Conservation (phyloP, 2,329 filamentous ascomycete species). For the Cytospora piceicola region DNA sequence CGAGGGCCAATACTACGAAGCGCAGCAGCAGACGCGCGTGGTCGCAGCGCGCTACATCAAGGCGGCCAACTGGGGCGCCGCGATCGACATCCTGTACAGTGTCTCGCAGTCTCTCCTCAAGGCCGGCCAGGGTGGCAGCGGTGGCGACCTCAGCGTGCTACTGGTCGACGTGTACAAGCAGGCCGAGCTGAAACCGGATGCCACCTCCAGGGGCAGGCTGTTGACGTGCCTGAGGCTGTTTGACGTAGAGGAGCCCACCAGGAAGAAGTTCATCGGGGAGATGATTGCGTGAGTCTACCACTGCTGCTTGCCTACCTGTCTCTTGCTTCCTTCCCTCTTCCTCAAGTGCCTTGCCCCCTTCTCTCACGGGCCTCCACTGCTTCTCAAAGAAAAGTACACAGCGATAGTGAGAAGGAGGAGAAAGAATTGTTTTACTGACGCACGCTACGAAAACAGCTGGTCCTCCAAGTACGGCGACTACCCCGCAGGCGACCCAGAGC, state of each 20-base stretch:
- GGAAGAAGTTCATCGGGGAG: conserved; percentile 90
- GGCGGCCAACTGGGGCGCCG: conserved; percentile 78
- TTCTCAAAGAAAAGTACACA: not conserved
- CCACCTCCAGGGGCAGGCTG: conserved; percentile 73
- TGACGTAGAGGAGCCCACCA: conserved; percentile 79
- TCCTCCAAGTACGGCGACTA: conserved; percentile 83
- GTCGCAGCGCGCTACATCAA: conserved; percentile 95
- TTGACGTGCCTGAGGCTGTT: conserved; percentile 82
- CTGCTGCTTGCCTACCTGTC: not conserved
- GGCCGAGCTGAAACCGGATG: conserved; percentile 76
- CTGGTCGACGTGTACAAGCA: conserved; percentile 91
- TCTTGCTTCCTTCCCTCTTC: not conserved
- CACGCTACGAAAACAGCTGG: conserved; percentile 60
- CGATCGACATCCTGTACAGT: conserved; percentile 82
- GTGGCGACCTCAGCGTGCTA: conserved; percentile 85
- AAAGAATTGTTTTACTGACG: conserved; percentile 10
- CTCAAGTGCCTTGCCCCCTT: not conserved
- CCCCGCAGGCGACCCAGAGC: conserved; percentile 88
- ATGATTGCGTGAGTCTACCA: conserved; percentile 68
- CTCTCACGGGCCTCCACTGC: not conserved
- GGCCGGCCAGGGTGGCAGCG: conserved; percentile 91
- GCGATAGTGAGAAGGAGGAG: no score
- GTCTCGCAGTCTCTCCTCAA: conserved; percentile 86
- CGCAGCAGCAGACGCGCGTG: conserved; percentile 95
- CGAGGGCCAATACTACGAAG: conserved; percentile 93